Base-by-base conservation (phyloP, 1,284 basidiomycete genomes). In the Gomphus bonarii region DNA sequence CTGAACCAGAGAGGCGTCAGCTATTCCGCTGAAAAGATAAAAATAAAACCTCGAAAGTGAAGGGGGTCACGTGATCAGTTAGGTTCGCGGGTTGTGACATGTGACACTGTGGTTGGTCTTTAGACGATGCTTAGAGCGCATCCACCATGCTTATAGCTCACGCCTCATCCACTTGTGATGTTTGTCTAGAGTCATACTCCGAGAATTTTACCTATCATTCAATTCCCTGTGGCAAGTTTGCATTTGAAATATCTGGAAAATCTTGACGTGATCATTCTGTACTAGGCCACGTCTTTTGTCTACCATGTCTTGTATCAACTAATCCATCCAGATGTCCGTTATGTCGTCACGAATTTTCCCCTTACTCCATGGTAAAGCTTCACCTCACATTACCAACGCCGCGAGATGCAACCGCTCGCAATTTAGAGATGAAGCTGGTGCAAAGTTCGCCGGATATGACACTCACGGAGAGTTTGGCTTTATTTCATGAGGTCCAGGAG, bases 151-250 rank as follows among this genome's bases (percentile, higher is more conserved):
- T 77, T 48, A 70, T 77, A 59, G 65, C 77, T 60, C 72, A 73
- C 55, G 64, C 67, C 56, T 69, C 69, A 62, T 77, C 75, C 43
- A 70, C 69, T 7, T 77, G 75, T 69, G 75, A 77, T 62, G 70
- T 77, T 63, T 77, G 75, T 62, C 69, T 75, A 57, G 75, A 77
- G 52, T 64, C 64, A 54, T 77, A 77, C 61, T 66, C 66, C 43
- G 62, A 52, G 22, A 68, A 68, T 43, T 64, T 58, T 30, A 44
- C 57, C 31, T 69, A 71, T 42, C 69, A 75, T 60, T 65, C 69
- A 57, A 75, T 77, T 60, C 42, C 69, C 22, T 77, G 75, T 48
- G 75, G 75, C 10, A 75, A 77, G 58, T n/a, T 63, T 20, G 38
- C 12, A 42, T 14, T 28, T 44, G 36, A n/a, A 49, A 46, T 20